These are phyloP conservation scores for Leccinum uliginosum DNA, from an alignment of 768 basidiomycete species.

Conservation along the genomic window DNA sequence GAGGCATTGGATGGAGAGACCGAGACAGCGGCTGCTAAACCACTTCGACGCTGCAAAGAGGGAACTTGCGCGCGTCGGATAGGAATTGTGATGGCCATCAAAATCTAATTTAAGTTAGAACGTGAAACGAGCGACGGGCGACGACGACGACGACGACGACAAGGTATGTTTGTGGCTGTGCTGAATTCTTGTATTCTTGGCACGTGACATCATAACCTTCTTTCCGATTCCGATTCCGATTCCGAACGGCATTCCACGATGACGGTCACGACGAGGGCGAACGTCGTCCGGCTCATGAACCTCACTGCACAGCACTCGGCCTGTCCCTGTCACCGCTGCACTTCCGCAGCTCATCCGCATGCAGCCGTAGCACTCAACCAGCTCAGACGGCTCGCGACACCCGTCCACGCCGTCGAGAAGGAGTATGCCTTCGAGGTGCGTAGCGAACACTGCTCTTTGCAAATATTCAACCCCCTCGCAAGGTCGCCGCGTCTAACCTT, in stretches of 20 bases:
- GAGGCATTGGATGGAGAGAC: conserved; percentile 17
- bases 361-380: conserved; percentile 51
- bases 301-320: conserved; percentile 61
- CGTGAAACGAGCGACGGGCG: conserved; percentile 1
- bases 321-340: conserved; percentile 78
- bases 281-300: conserved; percentile 72
- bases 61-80: conserved; percentile 42
- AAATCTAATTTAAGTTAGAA: not conserved
- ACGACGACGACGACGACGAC: not conserved
- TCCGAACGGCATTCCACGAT: conserved; percentile 5
- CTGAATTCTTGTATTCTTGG: not conserved
- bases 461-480: not conserved
- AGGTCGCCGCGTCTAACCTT: conserved; percentile 86
- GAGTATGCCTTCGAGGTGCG: conserved; percentile 90
- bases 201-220: conserved; percentile 4
- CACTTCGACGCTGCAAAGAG: conserved; percentile 35
- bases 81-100: conserved; percentile 43
- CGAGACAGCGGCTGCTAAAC: conserved; percentile 16
- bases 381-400: conserved; percentile 72
- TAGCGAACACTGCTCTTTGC: not conserved
- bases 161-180: conserved; percentile 16
- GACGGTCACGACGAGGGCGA: conserved; percentile 50
- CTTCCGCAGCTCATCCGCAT: conserved; percentile 35
- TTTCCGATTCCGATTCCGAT: not conserved
- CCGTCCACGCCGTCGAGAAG: conserved; percentile 65